phyloP scores from a whole-genome alignment of 495 filamentous ascomycete species.

The Sordaria brevicollis region DNA sequence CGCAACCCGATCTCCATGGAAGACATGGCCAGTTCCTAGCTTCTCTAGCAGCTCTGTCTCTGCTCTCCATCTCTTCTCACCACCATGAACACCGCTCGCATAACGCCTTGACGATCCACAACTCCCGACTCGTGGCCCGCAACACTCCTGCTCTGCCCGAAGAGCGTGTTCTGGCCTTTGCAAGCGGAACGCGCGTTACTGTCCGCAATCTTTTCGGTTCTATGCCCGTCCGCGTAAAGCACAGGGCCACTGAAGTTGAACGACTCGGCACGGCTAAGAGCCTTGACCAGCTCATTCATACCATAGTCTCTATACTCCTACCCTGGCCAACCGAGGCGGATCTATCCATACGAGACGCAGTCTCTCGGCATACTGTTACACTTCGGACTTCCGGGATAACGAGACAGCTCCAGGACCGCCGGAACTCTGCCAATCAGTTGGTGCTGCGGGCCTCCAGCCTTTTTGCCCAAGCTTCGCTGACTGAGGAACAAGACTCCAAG shows the following conservation, averaged over 20 bases:
- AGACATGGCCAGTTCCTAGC: slow-evolving; percentile 65
- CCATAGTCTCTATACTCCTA: slow-evolving; percentile 53
- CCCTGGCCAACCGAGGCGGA: slow-evolving; percentile 43
- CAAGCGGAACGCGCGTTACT: slow-evolving; percentile 67
- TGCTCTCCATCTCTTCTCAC: slow-evolving; percentile 72
- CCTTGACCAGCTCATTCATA: slow-evolving; percentile 56
- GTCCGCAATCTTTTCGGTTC: slow-evolving; percentile 88
- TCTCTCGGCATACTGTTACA: slow-evolving; percentile 2
- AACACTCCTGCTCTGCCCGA: slow-evolving; percentile 53
- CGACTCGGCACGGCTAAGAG: slow-evolving; percentile 35
- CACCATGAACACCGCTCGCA: slow-evolving; percentile 51
- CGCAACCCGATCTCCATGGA: slow-evolving; percentile 45
- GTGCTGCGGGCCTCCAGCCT: slow-evolving; percentile 24
- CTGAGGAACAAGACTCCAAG: slow-evolving; percentile 36
- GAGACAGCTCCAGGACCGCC: neutral
- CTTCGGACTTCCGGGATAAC: slow-evolving; percentile 5
- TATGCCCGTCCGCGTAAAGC: slow-evolving; percentile 94
- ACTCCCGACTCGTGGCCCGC: slow-evolving; percentile 57
- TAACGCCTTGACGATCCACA: slow-evolving; percentile 63
- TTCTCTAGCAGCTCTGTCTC: slow-evolving; percentile 64
- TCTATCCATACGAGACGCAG: slow-evolving; percentile 34
- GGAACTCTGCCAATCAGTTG: neutral
- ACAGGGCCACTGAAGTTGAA: slow-evolving; percentile 53
- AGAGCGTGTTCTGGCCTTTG: slow-evolving; percentile 42
- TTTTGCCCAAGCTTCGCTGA: slow-evolving; percentile 53